phyloP scores from a whole-genome alignment of 768 basidiomycete species.

The Mycena vulgaris region DNA sequence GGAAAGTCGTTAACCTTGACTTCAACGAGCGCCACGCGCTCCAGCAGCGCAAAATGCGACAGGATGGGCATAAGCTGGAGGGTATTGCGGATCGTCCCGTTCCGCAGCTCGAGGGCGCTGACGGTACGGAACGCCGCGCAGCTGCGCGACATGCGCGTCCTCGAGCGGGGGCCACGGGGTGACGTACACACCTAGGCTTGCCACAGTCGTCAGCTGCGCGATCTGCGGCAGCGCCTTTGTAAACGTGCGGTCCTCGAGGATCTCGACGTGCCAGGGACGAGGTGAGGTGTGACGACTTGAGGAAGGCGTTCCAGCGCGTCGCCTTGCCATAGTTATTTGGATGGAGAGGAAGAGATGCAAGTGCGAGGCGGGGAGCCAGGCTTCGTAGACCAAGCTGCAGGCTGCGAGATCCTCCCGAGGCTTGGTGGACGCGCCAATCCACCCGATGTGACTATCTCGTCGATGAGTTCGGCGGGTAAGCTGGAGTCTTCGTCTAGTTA shows the following conservation, averaged over 20 bases:
- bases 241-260: neutral
- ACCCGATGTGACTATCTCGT: constrained; percentile 5
- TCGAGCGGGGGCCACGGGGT: neutral
- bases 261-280: neutral
- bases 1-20: neutral
- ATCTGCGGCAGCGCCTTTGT: neutral
- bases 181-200: neutral
- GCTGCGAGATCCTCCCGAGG: neutral
- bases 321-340: neutral
- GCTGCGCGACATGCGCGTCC: neutral
- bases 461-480: neutral
- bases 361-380: neutral
- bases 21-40: neutral
- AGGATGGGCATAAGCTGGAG: neutral
- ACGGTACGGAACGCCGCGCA: neutral
- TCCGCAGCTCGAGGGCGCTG: neutral
- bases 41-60: neutral
- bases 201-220: neutral
- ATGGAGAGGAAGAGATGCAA: neutral
- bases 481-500: no score
- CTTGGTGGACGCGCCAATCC: neutral
- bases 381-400: neutral
- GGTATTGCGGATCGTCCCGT: neutral
- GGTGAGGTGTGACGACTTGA: neutral
- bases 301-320: neutral